Percentiles rank a stretch among this genome's conserved stretches.
phyloP scores from a whole-genome alignment of 768 basidiomycete genomes.

The Kwoniella heveanensis region DNA sequence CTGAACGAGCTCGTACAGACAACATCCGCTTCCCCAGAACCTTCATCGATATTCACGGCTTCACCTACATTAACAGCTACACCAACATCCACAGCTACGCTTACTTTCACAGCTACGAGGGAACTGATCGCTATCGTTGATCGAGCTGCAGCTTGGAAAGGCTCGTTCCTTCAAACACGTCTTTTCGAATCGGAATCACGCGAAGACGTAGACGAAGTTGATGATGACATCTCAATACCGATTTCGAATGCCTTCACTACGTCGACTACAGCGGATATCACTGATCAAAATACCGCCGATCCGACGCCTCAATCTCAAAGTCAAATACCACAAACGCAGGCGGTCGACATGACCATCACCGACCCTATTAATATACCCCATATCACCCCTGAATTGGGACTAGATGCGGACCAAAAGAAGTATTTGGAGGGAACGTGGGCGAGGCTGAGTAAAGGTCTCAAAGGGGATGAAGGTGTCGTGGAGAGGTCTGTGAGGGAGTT shows the following conservation, averaged over 20 bases:
- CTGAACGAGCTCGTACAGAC: not conserved
- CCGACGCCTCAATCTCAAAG: too few relatives aligned
- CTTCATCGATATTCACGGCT: not conserved
- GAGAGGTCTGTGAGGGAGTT: constrained; percentile 21
- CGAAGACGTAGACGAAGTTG: not conserved
- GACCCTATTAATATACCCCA: not conserved
- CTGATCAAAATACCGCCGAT: too few relatives aligned
- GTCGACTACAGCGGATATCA: too few relatives aligned
- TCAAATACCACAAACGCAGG: not conserved
- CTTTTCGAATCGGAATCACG: not conserved
- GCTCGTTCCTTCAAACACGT: not conserved
- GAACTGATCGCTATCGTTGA: constrained; percentile 5
- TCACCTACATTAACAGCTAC: not conserved
- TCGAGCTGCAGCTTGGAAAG: constrained; percentile 12
- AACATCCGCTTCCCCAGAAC: too few relatives aligned
- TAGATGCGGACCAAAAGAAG: constrained; percentile 7
- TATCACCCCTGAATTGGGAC: not conserved
- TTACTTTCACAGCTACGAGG: not conserved
- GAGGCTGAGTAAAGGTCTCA: constrained; percentile 20
- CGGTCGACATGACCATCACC: constrained; percentile 7
- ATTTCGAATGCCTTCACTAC: too few relatives aligned
- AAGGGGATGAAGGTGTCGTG: constrained; percentile 2
- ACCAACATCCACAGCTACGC: not conserved
- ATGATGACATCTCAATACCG: too few relatives aligned
- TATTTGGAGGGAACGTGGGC: constrained; percentile 8